phyloP scores from a whole-genome alignment of 306 rosid species.

The Corylus americana region DNA sequence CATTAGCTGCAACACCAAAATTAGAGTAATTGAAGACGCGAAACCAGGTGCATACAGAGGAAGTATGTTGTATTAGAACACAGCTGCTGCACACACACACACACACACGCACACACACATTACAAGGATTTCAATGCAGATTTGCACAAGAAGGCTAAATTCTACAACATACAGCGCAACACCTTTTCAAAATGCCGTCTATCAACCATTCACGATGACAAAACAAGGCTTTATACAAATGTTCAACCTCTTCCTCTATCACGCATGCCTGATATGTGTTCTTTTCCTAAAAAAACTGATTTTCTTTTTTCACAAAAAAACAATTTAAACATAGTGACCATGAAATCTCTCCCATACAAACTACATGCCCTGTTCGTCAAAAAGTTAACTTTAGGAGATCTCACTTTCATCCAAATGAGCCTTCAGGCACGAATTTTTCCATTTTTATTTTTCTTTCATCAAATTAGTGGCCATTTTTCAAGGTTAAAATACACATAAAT shows the following conservation, averaged over 20 bases:
- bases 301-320: too few relatives aligned
- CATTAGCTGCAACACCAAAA: constrained; percentile 49
- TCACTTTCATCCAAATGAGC: neutral
- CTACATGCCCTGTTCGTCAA: neutral
- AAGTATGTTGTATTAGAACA: neutral
- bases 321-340: neutral
- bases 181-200: neutral
- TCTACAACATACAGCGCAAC: neutral
- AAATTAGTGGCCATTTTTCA: neutral
- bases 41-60: neutral
- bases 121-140: neutral
- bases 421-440: neutral
- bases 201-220: neutral
- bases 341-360: neutral
- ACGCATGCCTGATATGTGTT: neutral
- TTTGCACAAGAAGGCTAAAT: neutral
- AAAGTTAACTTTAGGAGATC: neutral
- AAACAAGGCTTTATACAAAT: too few relatives aligned
- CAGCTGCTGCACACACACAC: neutral
- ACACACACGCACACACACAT: neutral
- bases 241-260: too few relatives aligned
- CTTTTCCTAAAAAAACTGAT: too few relatives aligned
- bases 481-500: neutral
- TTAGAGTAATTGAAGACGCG: neutral
- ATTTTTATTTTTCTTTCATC: neutral